Evolutionary conservation across 805 yeast species (phyloP).

Genomic region (Henningerozyma blattae): DNA sequence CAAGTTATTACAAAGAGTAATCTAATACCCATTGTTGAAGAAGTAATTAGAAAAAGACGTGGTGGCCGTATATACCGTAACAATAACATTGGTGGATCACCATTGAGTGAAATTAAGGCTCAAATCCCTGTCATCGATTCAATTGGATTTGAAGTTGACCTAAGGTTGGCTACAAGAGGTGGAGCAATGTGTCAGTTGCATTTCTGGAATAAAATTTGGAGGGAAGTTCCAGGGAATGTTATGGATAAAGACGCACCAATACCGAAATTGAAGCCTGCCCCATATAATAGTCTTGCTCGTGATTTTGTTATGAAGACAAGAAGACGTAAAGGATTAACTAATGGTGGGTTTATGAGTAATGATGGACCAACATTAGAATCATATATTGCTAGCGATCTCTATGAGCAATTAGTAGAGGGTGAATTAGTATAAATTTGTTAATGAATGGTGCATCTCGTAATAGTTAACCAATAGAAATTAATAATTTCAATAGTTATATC

Average conservation of each 20-base stretch:
- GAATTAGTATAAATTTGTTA: conserved; percentile 29
- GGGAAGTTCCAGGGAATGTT: conserved; percentile 83
- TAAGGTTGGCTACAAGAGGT: conserved; percentile 67
- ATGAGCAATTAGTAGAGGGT: conserved; percentile 37
- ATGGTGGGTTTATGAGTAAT: conserved; percentile 32
- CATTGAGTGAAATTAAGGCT: conserved; percentile 48
- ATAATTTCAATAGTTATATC: no score
- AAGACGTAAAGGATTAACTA: conserved; percentile 72
- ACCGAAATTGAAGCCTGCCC: conserved; percentile 69
- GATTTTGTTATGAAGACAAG: conserved; percentile 87
- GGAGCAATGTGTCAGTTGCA: conserved; percentile 57
- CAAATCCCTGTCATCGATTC: conserved; percentile 82
- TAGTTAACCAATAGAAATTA: no score
- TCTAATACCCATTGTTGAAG: conserved; percentile 37
- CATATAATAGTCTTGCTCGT: conserved; percentile 56
- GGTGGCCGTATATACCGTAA: conserved; percentile 42
- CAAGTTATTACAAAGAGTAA: conserved; percentile 42
- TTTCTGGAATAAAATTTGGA: conserved; percentile 53
- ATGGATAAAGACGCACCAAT: conserved; percentile 51
- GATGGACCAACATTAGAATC: conserved; percentile 35
- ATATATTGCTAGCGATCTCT: conserved; percentile 54
- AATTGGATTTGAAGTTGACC: conserved; percentile 78
- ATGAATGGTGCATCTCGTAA: no score
- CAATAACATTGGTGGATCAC: conserved; percentile 60
- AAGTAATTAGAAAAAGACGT: conserved; percentile 49